A percentile compares a stretch with the other conserved stretches of the same genome.
phyloP scores from a whole-genome alignment of 805 yeast genomes.

The Naumovozyma castellii region DNA sequence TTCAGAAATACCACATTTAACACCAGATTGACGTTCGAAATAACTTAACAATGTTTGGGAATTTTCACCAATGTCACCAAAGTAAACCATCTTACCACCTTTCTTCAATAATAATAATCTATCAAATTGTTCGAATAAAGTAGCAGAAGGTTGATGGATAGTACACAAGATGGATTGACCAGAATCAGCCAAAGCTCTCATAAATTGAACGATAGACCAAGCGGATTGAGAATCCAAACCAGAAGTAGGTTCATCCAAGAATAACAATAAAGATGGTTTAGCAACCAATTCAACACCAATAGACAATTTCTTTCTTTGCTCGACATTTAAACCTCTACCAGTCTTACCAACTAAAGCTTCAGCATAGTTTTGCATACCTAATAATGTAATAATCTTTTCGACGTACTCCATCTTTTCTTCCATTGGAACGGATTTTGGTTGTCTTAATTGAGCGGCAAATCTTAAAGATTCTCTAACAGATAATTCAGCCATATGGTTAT shows the following conservation, averaged over 20 bases:
- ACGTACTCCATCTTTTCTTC: slow-evolving; percentile 58
- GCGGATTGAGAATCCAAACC: slow-evolving; percentile 60
- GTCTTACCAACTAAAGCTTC: slow-evolving; percentile 75
- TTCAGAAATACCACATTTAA: slow-evolving; percentile 48
- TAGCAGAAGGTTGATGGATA: slow-evolving; percentile 71
- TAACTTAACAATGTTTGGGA: slow-evolving; percentile 50
- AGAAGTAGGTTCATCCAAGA: slow-evolving; percentile 67
- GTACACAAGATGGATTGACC: slow-evolving; percentile 73
- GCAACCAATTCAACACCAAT: slow-evolving; percentile 69
- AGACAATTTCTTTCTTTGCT: slow-evolving; percentile 57
- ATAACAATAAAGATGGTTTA: slow-evolving; percentile 51
- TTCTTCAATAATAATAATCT: slow-evolving; percentile 55
- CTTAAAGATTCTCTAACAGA: slow-evolving; percentile 68
- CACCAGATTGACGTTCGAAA: slow-evolving; percentile 66
- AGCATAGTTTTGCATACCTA: slow-evolving; percentile 62
- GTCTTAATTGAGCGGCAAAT: slow-evolving; percentile 66
- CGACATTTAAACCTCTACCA: slow-evolving; percentile 64
- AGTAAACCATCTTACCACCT: slow-evolving; percentile 76
- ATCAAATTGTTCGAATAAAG: slow-evolving; percentile 57
- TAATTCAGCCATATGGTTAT: slow-evolving; percentile 56
- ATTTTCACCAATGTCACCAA: slow-evolving; percentile 68
- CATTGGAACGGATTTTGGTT: slow-evolving; percentile 46
- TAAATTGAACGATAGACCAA: slow-evolving; percentile 60
- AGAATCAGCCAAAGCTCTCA: slow-evolving; percentile 57
- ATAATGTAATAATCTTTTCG: slow-evolving; percentile 53